Base-by-base conservation (phyloP, 208 protist species). In the Wallacemonas sp. region DNA sequence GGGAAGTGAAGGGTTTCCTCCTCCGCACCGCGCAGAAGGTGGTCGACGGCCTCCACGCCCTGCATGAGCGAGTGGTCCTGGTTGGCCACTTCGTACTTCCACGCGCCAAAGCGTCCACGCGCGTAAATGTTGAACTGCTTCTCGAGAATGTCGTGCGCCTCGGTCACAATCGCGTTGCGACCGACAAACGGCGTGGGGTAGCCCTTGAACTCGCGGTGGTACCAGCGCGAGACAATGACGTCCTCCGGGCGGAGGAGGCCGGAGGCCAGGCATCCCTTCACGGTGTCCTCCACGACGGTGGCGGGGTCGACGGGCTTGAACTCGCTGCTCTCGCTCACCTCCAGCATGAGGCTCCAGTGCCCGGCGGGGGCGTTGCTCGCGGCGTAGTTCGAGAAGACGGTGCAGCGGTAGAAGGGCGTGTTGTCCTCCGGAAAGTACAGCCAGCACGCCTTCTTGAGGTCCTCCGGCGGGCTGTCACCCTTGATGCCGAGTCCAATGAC, bases 331-430 rank as follows among this genome's bases (percentile, higher is more conserved):
- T 82, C 76, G 65, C 75, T 86, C 12, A 90, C 82, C 70, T 93
- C 87, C 16, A 91, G 26, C 79, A 93, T 80, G 14, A 93, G 59
- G 63, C 78, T 87, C 82, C 82, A 93, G 33, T 82, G 70, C 16
- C 76, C 73, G 31, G 78, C 77, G 52, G 87, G 79, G n/a, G 74
- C 82, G 65, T 90, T 89, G 26, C 54, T 48, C 20, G 65, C 73
- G 1, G 87, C 77, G 64, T 88, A 94, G 63, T 87, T 89, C 16
- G 87, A 91, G 29, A 94, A 86, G 25, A 91, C 77, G 3, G 87
- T 94, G 10, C 78, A 78, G 26, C 87, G 82, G 65, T 94, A 94
- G 69, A 94, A 94, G 1, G 83, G 81, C 20, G 75, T 84, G 28
- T 77, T 67, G 44, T 76, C 49, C 57, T 84, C 83, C 3, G 87